phyloP scores from a whole-genome alignment of 1,139 yeast genomes.

The Pichia sp. region DNA sequence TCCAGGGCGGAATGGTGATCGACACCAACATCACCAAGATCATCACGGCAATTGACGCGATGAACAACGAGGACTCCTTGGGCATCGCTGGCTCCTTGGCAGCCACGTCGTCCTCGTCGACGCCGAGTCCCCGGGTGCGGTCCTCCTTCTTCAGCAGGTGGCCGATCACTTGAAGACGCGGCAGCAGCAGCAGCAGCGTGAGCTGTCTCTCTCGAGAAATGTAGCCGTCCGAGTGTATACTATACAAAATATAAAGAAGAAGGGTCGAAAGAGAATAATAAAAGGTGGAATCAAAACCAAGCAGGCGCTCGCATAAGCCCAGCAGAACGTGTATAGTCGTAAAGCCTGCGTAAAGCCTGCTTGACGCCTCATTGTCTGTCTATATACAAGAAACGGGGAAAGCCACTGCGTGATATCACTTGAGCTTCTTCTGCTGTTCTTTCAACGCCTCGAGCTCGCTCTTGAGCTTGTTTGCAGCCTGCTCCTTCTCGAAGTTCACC shows the following conservation, averaged over 20 bases:
- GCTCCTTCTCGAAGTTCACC: slow-evolving; percentile 45
- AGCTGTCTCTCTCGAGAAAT: too few relatives aligned
- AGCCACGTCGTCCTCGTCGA: slow-evolving; percentile 2
- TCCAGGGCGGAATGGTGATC: slow-evolving; percentile 98
- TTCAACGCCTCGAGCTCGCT: slow-evolving; percentile 45
- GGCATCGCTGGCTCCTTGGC: slow-evolving; percentile 8
- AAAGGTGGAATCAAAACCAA: neutral
- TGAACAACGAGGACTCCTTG: slow-evolving; percentile 45
- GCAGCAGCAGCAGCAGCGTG: neutral
- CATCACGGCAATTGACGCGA: slow-evolving; percentile 72
- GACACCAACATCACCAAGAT: slow-evolving; percentile 83
- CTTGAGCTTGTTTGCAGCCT: slow-evolving; percentile 44
- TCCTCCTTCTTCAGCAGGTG: slow-evolving; percentile 22
- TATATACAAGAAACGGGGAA: neutral
- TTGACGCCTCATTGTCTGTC: neutral
- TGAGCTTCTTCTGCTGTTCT: slow-evolving; percentile 30
- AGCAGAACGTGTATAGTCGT: too few relatives aligned
- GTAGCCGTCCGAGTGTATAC: neutral
- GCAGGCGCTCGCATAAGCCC: too few relatives aligned
- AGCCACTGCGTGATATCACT: neutral
- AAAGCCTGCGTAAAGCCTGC: neutral
- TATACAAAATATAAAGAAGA: neutral
- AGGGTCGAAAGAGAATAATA: neutral
- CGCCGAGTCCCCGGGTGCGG: slow-evolving; percentile 3
- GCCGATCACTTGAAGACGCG: slow-evolving; percentile 15